A percentile compares a stretch with the other conserved stretches of the same genome.
phyloP scores from a whole-genome alignment of 768 basidiomycete species.

The Zangia roseola region DNA sequence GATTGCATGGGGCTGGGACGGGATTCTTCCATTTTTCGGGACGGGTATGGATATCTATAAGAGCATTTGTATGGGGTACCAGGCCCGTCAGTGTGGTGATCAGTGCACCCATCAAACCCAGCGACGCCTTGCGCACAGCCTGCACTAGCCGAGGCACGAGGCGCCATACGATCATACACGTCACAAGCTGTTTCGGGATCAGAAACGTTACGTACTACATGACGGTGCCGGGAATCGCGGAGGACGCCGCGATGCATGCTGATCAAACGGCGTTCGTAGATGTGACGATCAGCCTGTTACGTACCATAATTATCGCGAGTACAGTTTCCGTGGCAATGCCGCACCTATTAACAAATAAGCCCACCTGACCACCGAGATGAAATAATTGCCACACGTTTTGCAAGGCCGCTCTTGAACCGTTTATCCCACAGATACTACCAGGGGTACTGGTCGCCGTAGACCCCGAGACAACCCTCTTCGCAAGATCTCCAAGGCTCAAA shows the following conservation, averaged over 20 bases:
- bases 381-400: too few relatives aligned
- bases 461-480: slow-evolving; percentile 16
- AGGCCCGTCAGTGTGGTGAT: slow-evolving; percentile 23
- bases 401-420: background rate
- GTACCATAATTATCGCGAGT: slow-evolving; percentile 19
- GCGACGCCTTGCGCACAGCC: slow-evolving; percentile 30
- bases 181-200: slow-evolving; percentile 31
- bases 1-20: slow-evolving; percentile 30
- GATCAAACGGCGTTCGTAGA: slow-evolving; percentile 25
- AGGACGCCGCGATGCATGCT: slow-evolving; percentile 24
- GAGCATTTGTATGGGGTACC: slow-evolving; percentile 28
- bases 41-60: slow-evolving; percentile 32
- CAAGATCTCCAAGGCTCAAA: slow-evolving; percentile 16
- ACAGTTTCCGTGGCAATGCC: slow-evolving; percentile 16
- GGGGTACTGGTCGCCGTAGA: slow-evolving; percentile 9
- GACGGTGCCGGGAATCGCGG: slow-evolving; percentile 24
- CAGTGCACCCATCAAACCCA: slow-evolving; percentile 23
- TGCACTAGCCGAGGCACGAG: slow-evolving; percentile 28
- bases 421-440: slow-evolving; percentile 12
- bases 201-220: slow-evolving; percentile 26
- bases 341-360: background rate
- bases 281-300: slow-evolving; percentile 24
- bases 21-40: slow-evolving; percentile 42
- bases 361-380: slow-evolving; percentile 13
- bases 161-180: slow-evolving; percentile 28